Evolutionary conservation across 2,329 filamentous ascomycete genomes (phyloP), one percentile per base, ranked within the genome.

Genomic region (Diplodia seriata): DNA sequence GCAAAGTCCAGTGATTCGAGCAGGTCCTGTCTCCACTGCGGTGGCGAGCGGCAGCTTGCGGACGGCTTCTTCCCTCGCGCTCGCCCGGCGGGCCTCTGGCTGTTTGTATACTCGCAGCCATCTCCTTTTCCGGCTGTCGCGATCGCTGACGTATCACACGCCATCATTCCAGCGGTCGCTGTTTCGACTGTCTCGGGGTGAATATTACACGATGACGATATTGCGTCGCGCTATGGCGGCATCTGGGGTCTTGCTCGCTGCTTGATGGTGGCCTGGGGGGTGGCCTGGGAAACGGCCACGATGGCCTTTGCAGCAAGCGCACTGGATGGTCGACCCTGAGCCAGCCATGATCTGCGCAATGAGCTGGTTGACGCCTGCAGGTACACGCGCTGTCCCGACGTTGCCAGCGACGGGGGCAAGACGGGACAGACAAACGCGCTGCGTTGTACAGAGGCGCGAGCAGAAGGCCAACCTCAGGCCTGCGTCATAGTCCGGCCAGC

Each of bases 21-120:
- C 57, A 68, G 50, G 51, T 68, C 66, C 12, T 38, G 66, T 40
- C 64, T 57, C 40, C 53, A 59, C 64, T 67, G 64, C n/a, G 64
- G 33, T 49, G 23, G 51, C 23, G 20, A 18, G 50, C 55, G 55
- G 38, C 38, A 20, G 15, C 20, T 23, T 26, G 55, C n/a, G 18
- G 38, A 47, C 12, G 14, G 26, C 14, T n/a, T 9, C 36, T 47
- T 36, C 40, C 23, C 26, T 50, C 43, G 40, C 40, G 36, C 23
- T n/a, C 31, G 31, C 36, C 23, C 57, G 11, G 57, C 40, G 57
- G 59, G 11, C 18, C 47, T 51, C 59, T 51, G 59, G n/a, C 59
- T 63, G 59, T 53, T 63, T 63, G 26, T 63, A 63, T 63, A 63
- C 18, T 47, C 59, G 29, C 7, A 12, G 26, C 51, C 43, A 4